Base-by-base conservation (phyloP, 352 stramenopile genomes). In the Phytophthora tentaculata region DNA sequence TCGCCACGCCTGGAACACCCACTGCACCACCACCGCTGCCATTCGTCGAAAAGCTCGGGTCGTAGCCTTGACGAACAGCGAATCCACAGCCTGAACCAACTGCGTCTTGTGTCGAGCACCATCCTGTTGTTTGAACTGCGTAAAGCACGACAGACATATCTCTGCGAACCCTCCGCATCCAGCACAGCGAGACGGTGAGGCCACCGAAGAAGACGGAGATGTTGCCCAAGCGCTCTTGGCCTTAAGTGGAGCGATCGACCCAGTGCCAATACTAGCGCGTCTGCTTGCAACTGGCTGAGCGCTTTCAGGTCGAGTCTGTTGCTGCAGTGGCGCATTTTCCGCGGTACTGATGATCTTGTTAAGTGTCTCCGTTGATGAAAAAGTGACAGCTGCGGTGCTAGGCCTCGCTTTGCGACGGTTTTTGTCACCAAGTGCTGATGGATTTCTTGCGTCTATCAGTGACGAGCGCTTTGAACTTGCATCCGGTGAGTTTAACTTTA, bases 131-230 rank as follows among this genome's bases (percentile, higher is more conserved):
- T 83, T 84, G 61, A 90, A 89, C 26, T 79, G 68, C 20, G 83
- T 84, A 26, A 94, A 87, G 64, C 86, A 94, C 6, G 69, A 67
- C 44, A 92, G 66, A 65, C 84, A 94, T 58, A 94, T 80, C 56
- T 94, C 86, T 17, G 86, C 84, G 43, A 78, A 83, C 0, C 71
- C 77, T 53, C 84, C 83, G 22, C 86, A 92, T 8, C 86, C 86
- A 26, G 68, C 64, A 29, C 86, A 94, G 10, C 85, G 81, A 56
- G 80, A 67, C 3, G 57, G 61, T 22, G 69, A 57, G 14, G n/a
- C n/a, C n/a, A 61, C 67, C 2, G 60, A 16, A 2, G 56, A 51
- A 28, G 62, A 63, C 4, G 63, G 22, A 14, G 63, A 3, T 32
- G 19, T n/a, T 49, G 57, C 43, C 29, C 65, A 70, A 14, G 43